Base-by-base conservation (phyloP, 2,329 filamentous ascomycete species). In the Phaeosphaeriaceae sp. region DNA sequence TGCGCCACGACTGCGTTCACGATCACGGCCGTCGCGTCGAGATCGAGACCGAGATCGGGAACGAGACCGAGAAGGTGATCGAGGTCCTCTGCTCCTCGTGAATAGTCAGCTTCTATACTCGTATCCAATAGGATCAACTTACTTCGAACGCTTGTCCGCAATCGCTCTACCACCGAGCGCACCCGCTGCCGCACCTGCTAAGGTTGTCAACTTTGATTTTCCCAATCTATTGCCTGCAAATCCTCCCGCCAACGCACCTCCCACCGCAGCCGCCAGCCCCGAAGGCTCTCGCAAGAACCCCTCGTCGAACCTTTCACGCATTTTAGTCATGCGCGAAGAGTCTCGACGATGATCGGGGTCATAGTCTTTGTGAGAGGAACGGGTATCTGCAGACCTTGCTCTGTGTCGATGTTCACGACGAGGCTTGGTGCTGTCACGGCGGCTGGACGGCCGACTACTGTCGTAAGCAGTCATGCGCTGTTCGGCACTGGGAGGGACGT, bases 231-330 rank as follows among this genome's bases (percentile, higher is more conserved):
- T 72, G 36, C 73, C 74, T 24, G 72, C 71, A 53, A 78, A 55
- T 49, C 74, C 75, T 57, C 75, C 75, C 45, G 71, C 75, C 65
- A 78, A 75, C 71, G 74, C 75, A 75, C 75, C 75, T 70, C 68
- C 74, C 66, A 74, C 66, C 54, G 71, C 71, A 63, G 75, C 74
- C 48, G 72, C 72, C 62, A 76, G 58, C 56, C 67, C 67, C 58
- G 67, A 70, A 22, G 45, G 22, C 27, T 75, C 73, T 36, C 69
- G 68, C 60, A 70, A 44, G 56, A 75, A 72, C 60, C 76, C 68
- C 49, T 64, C 63, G 47, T 76, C 75, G 58, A 76, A 74, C 61
- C 72, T 76, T 60, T 67, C 72, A 62, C 73, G 73, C 58, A 76
- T 57, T 66, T 68, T 68, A 67, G 66, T 52, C 68, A 70, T 67